These are phyloP conservation scores for Globisporangium yorkense DNA, from an alignment of 352 stramenopile genomes.

Conservation along the genomic window DNA sequence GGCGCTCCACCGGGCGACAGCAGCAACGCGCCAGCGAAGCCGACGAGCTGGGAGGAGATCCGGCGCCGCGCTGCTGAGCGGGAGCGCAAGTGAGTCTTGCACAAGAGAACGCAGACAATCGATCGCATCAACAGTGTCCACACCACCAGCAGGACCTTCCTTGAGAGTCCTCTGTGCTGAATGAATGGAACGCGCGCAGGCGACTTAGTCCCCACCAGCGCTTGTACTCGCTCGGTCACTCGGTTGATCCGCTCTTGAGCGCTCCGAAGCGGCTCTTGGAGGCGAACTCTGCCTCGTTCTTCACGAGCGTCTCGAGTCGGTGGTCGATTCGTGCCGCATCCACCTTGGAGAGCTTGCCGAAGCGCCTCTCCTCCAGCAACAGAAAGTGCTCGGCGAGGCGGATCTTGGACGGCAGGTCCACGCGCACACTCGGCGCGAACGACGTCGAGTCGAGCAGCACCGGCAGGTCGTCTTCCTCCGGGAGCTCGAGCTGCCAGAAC, in stretches of 20 bases:
- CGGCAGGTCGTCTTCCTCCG: slow-evolving; percentile 42
- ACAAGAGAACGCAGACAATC: too few relatives aligned
- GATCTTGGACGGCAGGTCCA: slow-evolving; percentile 43
- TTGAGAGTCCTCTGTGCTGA: too few relatives aligned
- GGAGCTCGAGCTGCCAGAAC: slow-evolving; percentile 48
- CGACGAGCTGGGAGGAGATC: slow-evolving; percentile 77
- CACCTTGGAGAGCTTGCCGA: slow-evolving; percentile 29
- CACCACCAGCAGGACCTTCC: too few relatives aligned
- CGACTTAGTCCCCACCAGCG: too few relatives aligned
- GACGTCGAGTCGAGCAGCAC: slow-evolving; percentile 52
- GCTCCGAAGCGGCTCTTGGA: slow-evolving; percentile 43
- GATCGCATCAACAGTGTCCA: background rate
- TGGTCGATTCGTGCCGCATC: slow-evolving; percentile 27
- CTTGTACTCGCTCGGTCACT: background rate
- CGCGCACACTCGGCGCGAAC: slow-evolving; percentile 23
- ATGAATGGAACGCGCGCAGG: too few relatives aligned
- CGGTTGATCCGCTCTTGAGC: background rate
- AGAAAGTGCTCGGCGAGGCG: slow-evolving; percentile 52
- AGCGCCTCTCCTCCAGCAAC: slow-evolving; percentile 47
- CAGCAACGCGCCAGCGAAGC: slow-evolving; percentile 20
- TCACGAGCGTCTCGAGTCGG: slow-evolving; percentile 45
- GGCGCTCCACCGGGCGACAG: slow-evolving; percentile 16
- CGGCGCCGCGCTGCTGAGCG: slow-evolving; percentile 45
- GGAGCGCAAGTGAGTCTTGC: slow-evolving; percentile 30
- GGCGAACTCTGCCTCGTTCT: slow-evolving; percentile 53